These are phyloP conservation scores for Ceratonia siliqua DNA, from an alignment of 306 rosid species.

Conservation along the genomic window DNA sequence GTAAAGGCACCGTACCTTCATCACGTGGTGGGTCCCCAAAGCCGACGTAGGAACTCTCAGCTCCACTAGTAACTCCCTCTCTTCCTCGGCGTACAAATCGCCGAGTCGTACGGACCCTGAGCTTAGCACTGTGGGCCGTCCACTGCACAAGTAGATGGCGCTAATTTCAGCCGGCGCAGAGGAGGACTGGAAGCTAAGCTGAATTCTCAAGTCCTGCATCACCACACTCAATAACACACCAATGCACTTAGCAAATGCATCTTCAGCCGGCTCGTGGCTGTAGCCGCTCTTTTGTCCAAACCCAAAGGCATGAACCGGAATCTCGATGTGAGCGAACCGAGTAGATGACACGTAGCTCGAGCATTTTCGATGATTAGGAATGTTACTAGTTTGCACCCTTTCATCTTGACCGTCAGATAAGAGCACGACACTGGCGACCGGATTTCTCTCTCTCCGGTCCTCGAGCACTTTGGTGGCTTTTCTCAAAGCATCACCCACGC, in stretches of 20 bases:
- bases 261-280: slow-evolving; percentile 64
- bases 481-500: slow-evolving; percentile 60
- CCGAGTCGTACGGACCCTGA: slow-evolving; percentile 72
- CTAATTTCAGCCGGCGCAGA: slow-evolving; percentile 51
- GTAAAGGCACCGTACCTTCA: slow-evolving; percentile 69
- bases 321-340: slow-evolving; percentile 78
- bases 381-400: slow-evolving; percentile 16
- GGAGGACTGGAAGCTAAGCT: slow-evolving; percentile 52
- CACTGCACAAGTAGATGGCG: slow-evolving; percentile 62
- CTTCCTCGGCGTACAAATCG: slow-evolving; percentile 81
- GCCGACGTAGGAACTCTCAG: slow-evolving; percentile 50
- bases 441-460: slow-evolving; percentile 75
- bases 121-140: slow-evolving; percentile 53
- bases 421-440: slow-evolving; percentile 70
- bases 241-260: slow-evolving; percentile 72
- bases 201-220: slow-evolving; percentile 70
- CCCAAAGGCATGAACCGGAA: slow-evolving; percentile 77
- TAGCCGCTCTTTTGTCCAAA: slow-evolving; percentile 56
- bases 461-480: slow-evolving; percentile 72
- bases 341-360: slow-evolving; percentile 54
- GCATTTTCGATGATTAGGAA: slow-evolving; percentile 37
- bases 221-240: slow-evolving; percentile 74
- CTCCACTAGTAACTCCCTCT: slow-evolving; percentile 71
- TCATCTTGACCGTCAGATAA: slow-evolving; percentile 77
- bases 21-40: slow-evolving; percentile 53